Conservation (phyloP, 306 rosid genomes). For the Sesbania bispinosa region DNA sequence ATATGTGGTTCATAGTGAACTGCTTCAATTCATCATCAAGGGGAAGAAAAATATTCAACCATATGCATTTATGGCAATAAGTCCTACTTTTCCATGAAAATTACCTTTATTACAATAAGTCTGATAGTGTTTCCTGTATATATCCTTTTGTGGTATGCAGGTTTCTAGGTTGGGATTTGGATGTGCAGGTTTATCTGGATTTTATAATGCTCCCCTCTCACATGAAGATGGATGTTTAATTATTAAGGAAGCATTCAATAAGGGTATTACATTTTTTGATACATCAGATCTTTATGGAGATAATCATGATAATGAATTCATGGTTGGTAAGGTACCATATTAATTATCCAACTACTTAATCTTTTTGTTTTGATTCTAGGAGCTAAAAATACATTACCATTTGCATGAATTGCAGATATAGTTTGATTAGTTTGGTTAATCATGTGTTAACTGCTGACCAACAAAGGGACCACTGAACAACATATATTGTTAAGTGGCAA, state of each 20-base stretch:
- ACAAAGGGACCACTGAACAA: not conserved
- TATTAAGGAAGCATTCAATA: slow-evolving; percentile 60
- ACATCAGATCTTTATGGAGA: slow-evolving; percentile 64
- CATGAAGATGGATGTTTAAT: slow-evolving; percentile 63
- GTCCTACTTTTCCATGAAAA: no score
- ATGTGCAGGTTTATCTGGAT: slow-evolving; percentile 70
- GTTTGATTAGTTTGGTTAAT: not conserved
- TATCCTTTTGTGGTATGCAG: slow-evolving; percentile 33
- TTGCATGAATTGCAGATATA: not conserved
- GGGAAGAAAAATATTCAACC: no score
- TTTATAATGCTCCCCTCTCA: slow-evolving; percentile 56
- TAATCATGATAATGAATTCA: slow-evolving; percentile 60
- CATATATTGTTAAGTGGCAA: no score
- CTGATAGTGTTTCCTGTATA: not conserved
- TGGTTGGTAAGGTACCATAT: slow-evolving; percentile 64
- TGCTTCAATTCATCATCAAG: no score
- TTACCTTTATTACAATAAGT: no score
- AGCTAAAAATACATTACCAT: not conserved
- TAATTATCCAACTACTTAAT: not conserved
- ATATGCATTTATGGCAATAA: no score
- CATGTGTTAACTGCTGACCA: not conserved
- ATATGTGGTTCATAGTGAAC: no score
- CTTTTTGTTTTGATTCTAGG: not conserved
- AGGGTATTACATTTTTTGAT: slow-evolving; percentile 70
- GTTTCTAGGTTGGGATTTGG: slow-evolving; percentile 85